Percentiles rank a stretch among this genome's conserved stretches.
These are phyloP conservation scores for Solanum medicagineum DNA, from an alignment of 257 asterid species.

Conservation along the genomic window DNA sequence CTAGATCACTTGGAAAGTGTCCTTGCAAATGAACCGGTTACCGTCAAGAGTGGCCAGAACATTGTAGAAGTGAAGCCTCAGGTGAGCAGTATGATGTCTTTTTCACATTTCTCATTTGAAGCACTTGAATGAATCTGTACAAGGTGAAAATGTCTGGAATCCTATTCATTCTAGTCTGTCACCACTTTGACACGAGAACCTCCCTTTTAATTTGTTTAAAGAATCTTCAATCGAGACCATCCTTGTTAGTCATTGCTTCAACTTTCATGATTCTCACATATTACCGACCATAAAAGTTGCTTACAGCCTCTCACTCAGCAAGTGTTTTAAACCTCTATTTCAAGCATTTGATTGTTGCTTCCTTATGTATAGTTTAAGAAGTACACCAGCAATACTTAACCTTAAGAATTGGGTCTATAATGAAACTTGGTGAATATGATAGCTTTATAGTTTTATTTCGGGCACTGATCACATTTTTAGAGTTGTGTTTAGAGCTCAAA, in stretches of 20 bases:
- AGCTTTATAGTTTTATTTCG: background rate
- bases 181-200: background rate
- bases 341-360: background rate
- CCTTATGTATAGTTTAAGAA: background rate
- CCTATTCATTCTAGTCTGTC: background rate
- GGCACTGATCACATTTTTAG: background rate
- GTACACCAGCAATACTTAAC: background rate
- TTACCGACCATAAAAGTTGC: background rate
- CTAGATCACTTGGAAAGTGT: slow-evolving; percentile 76
- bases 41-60: slow-evolving; percentile 71
- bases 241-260: background rate
- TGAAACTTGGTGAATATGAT: background rate
- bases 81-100: slow-evolving; percentile 22
- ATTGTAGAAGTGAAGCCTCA: slow-evolving; percentile 84
- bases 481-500: background rate
- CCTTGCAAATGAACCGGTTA: slow-evolving; percentile 75
- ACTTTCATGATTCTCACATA: background rate
- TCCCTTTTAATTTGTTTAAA: background rate
- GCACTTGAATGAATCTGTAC: background rate
- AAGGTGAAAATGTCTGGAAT: background rate
- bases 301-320: background rate
- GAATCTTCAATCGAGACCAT: background rate
- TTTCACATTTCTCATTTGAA: background rate
- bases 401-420: background rate
- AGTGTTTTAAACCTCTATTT: background rate